Conservation (phyloP, 192 early-diverging fungal species). For the Allomyces macrogynus region DNA sequence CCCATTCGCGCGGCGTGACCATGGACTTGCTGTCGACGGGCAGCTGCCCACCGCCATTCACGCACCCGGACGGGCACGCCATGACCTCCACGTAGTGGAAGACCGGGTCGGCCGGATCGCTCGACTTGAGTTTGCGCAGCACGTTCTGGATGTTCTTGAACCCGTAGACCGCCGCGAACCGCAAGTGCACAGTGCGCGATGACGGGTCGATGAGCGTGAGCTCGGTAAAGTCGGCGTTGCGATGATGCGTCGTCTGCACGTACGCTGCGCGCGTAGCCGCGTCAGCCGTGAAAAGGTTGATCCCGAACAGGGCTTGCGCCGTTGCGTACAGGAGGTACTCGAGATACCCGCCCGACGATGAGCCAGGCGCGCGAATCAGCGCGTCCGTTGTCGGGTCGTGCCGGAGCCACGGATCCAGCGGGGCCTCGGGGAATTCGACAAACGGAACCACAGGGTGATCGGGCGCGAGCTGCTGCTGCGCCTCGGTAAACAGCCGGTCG, state of each 20-base stretch:
- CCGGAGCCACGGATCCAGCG: neutral
- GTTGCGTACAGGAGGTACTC: conserved; percentile 75
- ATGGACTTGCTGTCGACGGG: neutral
- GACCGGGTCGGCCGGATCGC: conserved; percentile 19
- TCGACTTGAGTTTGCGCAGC: conserved; percentile 81
- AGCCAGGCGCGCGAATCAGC: conserved; percentile 46
- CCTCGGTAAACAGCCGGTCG: conserved; percentile 54
- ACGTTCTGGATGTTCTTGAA: conserved; percentile 96
- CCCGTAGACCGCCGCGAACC: conserved; percentile 78
- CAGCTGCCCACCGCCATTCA: conserved; percentile 92
- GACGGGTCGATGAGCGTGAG: conserved; percentile 26
- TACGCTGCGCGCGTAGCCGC: conserved; percentile 18
- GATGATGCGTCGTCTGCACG: conserved; percentile 45
- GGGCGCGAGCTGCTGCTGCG: neutral
- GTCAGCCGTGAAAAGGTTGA: conserved; percentile 36
- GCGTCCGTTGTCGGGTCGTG: neutral
- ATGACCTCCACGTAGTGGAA: conserved; percentile 94
- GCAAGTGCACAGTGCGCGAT: conserved; percentile 31
- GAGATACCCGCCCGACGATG: conserved; percentile 76
- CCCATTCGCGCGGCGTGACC: neutral
- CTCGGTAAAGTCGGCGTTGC: conserved; percentile 68
- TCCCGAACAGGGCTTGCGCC: conserved; percentile 50
- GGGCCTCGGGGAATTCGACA: neutral
- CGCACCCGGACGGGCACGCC: conserved; percentile 92
- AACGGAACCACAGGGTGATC: neutral